Percentiles rank a stretch among this genome's conserved stretches.
These are phyloP conservation scores for Cynanchum wilfordii DNA, from an alignment of 257 asterid genomes.

Conservation along the genomic window DNA sequence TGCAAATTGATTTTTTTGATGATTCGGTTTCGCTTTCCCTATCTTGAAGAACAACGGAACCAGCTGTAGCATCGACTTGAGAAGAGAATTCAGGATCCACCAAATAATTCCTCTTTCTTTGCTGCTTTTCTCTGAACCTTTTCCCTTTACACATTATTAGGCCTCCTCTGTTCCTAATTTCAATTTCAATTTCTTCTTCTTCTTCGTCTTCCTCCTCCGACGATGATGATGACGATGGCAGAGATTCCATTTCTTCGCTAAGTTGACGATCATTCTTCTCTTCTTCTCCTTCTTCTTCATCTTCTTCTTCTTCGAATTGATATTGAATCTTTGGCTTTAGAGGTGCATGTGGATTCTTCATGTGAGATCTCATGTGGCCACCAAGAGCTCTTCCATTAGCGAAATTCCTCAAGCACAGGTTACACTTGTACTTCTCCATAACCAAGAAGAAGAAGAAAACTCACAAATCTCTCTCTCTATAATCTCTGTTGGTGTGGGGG, in stretches of 20 bases:
- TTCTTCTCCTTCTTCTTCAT: not conserved
- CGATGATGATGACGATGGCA: conserved; percentile 24
- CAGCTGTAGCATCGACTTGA: conserved; percentile 7
- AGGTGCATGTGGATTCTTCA: conserved; percentile 33
- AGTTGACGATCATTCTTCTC: conserved; percentile 9
- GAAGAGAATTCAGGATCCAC: conserved; percentile 27
- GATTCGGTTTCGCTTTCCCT: conserved; percentile 68
- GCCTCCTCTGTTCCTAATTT: conserved; percentile 13
- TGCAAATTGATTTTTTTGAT: conserved; percentile 26
- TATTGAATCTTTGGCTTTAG: conserved; percentile 6
- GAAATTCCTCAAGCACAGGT: conserved; percentile 55
- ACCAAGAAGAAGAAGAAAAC: conserved; percentile 8
- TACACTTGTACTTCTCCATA: conserved; percentile 82
- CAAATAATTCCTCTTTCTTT: conserved; percentile 16
- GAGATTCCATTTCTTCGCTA: conserved; percentile 25
- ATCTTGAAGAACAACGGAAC: conserved; percentile 41
- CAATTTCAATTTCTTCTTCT: conserved; percentile 9
- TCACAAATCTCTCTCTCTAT: conserved; percentile 6
- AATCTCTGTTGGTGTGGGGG: conserved; percentile 21
- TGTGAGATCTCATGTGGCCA: conserved; percentile 94
- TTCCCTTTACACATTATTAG: conserved; percentile 16
- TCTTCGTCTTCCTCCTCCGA: conserved; percentile 11
- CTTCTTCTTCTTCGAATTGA: not conserved
- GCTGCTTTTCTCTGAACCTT: conserved; percentile 23
- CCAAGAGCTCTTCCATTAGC: conserved; percentile 83